A percentile compares a stretch with the other conserved stretches of the same genome.
phyloP scores from a whole-genome alignment of 768 basidiomycete genomes.

The Nidularia pulvinata region DNA sequence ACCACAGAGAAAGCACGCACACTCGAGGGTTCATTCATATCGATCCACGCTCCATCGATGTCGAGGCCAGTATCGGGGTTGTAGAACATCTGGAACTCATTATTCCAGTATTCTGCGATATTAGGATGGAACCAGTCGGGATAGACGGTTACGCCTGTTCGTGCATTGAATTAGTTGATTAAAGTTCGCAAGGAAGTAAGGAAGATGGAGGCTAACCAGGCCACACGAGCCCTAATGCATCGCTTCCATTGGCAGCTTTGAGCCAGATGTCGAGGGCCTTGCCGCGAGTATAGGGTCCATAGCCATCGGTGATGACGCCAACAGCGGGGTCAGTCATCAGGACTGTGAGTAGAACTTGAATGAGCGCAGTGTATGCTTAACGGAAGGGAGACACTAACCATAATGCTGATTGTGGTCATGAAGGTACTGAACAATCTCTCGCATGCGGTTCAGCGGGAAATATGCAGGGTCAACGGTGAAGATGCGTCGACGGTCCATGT shows the following conservation, averaged over 20 bases:
- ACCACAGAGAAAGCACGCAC: constrained; percentile 27
- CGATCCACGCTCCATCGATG: constrained; percentile 75
- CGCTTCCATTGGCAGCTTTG: constrained; percentile 60
- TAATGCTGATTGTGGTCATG: constrained; percentile 60
- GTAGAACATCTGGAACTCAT: constrained; percentile 59
- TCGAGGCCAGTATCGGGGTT: constrained; percentile 51
- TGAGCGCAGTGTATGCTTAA: not conserved
- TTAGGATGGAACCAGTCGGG: constrained; percentile 64
- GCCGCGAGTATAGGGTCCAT: constrained; percentile 57
- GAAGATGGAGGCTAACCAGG: constrained; percentile 37
- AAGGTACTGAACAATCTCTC: constrained; percentile 61
- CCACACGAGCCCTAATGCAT: constrained; percentile 62
- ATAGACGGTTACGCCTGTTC: constrained; percentile 51
- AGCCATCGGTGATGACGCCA: constrained; percentile 46
- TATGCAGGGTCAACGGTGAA: constrained; percentile 71
- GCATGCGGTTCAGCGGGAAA: constrained; percentile 63
- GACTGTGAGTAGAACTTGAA: constrained; percentile 29
- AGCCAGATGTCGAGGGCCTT: constrained; percentile 54
- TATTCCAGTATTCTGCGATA: constrained; percentile 46
- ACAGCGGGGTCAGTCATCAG: constrained; percentile 79
- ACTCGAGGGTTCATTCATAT: constrained; percentile 74
- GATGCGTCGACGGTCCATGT: constrained; percentile 64
- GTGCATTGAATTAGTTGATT: not conserved
- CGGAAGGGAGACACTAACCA: constrained; percentile 28
- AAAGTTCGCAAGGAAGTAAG: not conserved